Conservation (phyloP, 2,329 filamentous ascomycete species). For the Scedosporium aurantiacum region DNA sequence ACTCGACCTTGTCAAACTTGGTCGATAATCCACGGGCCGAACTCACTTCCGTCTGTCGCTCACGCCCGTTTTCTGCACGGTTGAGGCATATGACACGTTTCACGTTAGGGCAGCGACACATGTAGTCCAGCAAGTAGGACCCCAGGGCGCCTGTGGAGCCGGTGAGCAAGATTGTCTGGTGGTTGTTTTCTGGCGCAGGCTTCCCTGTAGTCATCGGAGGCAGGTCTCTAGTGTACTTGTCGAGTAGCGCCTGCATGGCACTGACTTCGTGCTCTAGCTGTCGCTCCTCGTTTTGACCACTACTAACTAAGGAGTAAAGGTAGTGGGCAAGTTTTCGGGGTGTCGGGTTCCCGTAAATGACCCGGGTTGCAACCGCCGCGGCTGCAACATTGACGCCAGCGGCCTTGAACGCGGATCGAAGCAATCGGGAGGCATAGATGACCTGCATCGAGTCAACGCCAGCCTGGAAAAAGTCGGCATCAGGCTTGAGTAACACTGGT, state of each 20-base stretch:
- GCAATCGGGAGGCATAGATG: conserved; percentile 13
- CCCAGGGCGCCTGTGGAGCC: conserved; percentile 85
- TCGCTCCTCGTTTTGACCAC: background rate
- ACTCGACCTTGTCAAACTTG: conserved; percentile 29
- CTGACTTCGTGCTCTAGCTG: conserved; percentile 8
- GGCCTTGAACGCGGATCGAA: conserved; percentile 12
- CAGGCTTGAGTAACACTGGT: conserved; percentile 11
- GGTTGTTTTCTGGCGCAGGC: conserved; percentile 15
- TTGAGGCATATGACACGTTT: conserved; percentile 10
- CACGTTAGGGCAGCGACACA: conserved; percentile 16
- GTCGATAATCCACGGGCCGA: conserved; percentile 25
- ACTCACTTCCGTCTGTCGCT: conserved; percentile 25
- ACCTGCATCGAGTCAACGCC: conserved; percentile 30
- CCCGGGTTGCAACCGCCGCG: conserved; percentile 12
- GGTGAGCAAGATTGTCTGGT: conserved; percentile 62
- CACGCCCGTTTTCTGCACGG: conserved; percentile 28
- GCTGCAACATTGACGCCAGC: conserved; percentile 10
- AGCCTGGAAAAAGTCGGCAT: conserved; percentile 25
- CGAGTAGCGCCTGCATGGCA: conserved; percentile 11
- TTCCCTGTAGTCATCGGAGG: conserved; percentile 12
- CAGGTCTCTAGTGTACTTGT: conserved; percentile 20
- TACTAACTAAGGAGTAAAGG: conserved; percentile 8
- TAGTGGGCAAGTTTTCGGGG: conserved; percentile 15
- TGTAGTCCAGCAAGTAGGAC: conserved; percentile 49
- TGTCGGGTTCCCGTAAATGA: conserved; percentile 20